Base-by-base conservation (phyloP, 2,329 filamentous ascomycete species). In the Trichoderma semiorbis region DNA sequence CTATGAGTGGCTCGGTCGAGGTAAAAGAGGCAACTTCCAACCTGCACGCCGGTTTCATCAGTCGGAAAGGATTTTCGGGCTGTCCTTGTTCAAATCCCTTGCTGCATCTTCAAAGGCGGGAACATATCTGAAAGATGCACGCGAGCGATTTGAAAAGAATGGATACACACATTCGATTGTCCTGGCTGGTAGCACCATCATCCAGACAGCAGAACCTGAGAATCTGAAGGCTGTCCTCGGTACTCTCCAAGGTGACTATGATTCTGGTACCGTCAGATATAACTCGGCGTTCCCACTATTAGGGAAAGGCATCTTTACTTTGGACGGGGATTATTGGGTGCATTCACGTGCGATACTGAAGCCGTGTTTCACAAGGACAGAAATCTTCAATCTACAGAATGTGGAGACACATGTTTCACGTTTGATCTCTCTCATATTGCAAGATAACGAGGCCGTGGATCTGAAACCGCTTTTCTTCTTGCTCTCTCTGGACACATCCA, bases 251-350 rank as follows among this genome's bases (percentile, higher is more conserved):
- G 43, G 7, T 18, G 43, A 47, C 43, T 47, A 47, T 47, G 43
- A n/a, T 47, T 47, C 43, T n/a, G 43, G 43, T n/a, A 47, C 43
- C 16, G 43, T 47, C n/a, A 47, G 43, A 47, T 47, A 47, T 47
- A 34, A 47, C 43, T 47, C 43, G 18, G 21, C 71, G 16, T 57
- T 32, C 10, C 78, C 80, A 21, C 73, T 84, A 3, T 76, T 83
- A 21, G 82, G 82, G 1, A 58, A 77, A 53, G 80, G 81, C 12
- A 83, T 85, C 62, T 85, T 85, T 72, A 79, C 80, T 5, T 79
- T 76, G 0, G 82, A 85, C 72, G 83, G 83, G 3, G 72, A 75
- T 10, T 76, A 76, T 10, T 85, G 84, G 83, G 78, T 80, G 60
- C 79, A 82, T 70, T 83, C 83, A 6, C 78, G 80, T 47, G 78